Conservation (phyloP, 768 basidiomycete species). For the Hericium coralloides region DNA sequence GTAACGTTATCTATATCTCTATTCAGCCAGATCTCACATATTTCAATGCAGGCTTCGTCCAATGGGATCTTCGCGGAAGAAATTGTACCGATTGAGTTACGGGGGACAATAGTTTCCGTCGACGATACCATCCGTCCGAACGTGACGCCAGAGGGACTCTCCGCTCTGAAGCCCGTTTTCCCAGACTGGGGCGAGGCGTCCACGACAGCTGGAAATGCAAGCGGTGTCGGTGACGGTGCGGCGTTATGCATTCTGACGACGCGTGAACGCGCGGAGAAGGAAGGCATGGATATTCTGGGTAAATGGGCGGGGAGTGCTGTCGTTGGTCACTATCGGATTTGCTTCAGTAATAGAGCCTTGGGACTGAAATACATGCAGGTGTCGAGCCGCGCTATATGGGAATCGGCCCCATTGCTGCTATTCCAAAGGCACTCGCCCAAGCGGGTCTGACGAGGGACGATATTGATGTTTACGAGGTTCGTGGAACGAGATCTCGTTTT, state of each 20-base stretch:
- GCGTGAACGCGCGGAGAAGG: constrained; percentile 63
- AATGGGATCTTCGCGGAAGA: constrained; percentile 76
- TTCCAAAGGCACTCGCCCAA: constrained; percentile 58
- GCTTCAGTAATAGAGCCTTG: not conserved
- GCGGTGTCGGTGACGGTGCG: constrained; percentile 89
- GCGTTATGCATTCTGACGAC: constrained; percentile 77
- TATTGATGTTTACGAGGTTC: constrained; percentile 68
- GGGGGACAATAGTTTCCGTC: constrained; percentile 52
- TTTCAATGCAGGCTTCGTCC: constrained; percentile 42
- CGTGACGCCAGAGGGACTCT: constrained; percentile 69
- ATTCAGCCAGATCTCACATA: not conserved
- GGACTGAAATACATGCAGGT: constrained; percentile 29
- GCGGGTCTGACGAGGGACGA: constrained; percentile 61
- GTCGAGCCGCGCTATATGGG: constrained; percentile 78
- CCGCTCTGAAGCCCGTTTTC: constrained; percentile 81
- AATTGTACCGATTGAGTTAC: constrained; percentile 79
- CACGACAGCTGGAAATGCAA: constrained; percentile 81
- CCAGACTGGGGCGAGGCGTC: constrained; percentile 62
- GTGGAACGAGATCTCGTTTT: constrained; percentile 2
- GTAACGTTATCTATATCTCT: constrained; percentile 23
- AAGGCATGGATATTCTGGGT: constrained; percentile 71
- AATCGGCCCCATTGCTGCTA: constrained; percentile 61
- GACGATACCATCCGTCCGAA: constrained; percentile 89
- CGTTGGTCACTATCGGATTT: constrained; percentile 42
- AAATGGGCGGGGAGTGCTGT: constrained; percentile 77